Evolutionary conservation across 805 yeast species (phyloP).

Genomic region (Metschnikowia gelsemii): DNA sequence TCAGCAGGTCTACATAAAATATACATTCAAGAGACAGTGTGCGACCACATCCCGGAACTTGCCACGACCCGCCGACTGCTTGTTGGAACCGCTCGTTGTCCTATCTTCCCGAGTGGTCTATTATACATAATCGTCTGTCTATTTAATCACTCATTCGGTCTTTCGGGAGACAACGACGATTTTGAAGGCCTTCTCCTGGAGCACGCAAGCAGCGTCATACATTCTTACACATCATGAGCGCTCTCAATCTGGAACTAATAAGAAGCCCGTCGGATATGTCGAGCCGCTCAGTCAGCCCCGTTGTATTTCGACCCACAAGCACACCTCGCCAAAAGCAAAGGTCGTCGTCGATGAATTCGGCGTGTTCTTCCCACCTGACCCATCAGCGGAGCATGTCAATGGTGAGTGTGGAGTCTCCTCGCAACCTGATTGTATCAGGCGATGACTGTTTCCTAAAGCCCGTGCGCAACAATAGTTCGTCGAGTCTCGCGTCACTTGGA

Average conservation of each 20-base stretch:
- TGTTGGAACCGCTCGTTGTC: too few species aligned
- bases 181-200: too few species aligned
- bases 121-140: too few species aligned
- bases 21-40: too few species aligned
- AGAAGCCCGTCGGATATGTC: conserved; percentile 8
- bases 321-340: conserved; percentile 25
- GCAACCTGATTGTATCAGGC: conserved; percentile 40
- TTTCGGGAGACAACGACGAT: too few species aligned
- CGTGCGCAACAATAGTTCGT: conserved; percentile 36
- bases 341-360: conserved; percentile 35
- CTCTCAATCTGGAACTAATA: conserved; percentile 4
- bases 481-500: conserved; percentile 23
- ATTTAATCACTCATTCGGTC: too few species aligned
- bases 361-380: conserved; percentile 28
- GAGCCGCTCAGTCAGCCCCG: conserved; percentile 12
- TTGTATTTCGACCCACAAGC: conserved; percentile 8
- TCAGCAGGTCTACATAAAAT: too few species aligned
- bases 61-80: too few species aligned
- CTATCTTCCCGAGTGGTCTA: too few species aligned
- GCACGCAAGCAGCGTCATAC: too few species aligned
- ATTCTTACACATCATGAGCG: conserved; percentile 4
- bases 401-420: conserved; percentile 38
- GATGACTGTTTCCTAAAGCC: conserved; percentile 33
- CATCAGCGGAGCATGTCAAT: conserved; percentile 37
- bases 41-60: too few species aligned